These are phyloP conservation scores for Hyparrhenia diplandra DNA, from an alignment of 176 grass and related monocot genomes.

Conservation along the genomic window DNA sequence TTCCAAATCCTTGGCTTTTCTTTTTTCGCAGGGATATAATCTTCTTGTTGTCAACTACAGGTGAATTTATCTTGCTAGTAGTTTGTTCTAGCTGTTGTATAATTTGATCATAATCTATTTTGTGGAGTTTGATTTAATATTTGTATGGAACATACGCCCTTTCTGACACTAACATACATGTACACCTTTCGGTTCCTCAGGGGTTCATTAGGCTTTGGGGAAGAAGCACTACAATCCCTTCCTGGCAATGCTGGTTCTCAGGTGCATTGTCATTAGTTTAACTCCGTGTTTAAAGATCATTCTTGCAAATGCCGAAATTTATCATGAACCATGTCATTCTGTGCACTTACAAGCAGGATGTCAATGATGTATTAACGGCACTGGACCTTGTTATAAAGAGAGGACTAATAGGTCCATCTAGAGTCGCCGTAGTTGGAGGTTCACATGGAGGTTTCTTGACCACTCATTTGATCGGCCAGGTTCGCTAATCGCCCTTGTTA, in stretches of 20 bases:
- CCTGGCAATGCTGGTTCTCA: slow-evolving; percentile 78
- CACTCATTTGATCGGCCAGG: slow-evolving; percentile 96
- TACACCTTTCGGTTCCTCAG: slow-evolving; percentile 23
- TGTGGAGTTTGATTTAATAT: slow-evolving; percentile 2
- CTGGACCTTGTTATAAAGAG: slow-evolving; percentile 67
- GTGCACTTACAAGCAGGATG: slow-evolving; percentile 54
- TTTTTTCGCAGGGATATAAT: slow-evolving; percentile 73
- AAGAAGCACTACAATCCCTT: slow-evolving; percentile 97
- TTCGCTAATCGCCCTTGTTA: slow-evolving; percentile 36
- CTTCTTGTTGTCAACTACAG: slow-evolving; percentile 93
- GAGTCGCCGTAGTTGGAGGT: slow-evolving; percentile 78
- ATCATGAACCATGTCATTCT: neutral
- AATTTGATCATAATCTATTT: neutral
- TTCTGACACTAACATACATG: neutral
- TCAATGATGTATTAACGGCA: slow-evolving; percentile 79
- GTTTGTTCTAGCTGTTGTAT: neutral
- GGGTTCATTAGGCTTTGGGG: slow-evolving; percentile 87
- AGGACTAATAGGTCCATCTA: slow-evolving; percentile 67
- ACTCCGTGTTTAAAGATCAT: slow-evolving; percentile 3
- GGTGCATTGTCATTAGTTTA: slow-evolving; percentile 36
- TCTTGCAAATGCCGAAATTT: neutral
- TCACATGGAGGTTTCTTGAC: slow-evolving; percentile 98
- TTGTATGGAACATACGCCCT: neutral
- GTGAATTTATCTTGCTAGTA: slow-evolving; percentile 29
- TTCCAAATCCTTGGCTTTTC: slow-evolving; percentile 85